phyloP scores from a whole-genome alignment of 768 basidiomycete species.

The Clitopilus hobsonii region DNA sequence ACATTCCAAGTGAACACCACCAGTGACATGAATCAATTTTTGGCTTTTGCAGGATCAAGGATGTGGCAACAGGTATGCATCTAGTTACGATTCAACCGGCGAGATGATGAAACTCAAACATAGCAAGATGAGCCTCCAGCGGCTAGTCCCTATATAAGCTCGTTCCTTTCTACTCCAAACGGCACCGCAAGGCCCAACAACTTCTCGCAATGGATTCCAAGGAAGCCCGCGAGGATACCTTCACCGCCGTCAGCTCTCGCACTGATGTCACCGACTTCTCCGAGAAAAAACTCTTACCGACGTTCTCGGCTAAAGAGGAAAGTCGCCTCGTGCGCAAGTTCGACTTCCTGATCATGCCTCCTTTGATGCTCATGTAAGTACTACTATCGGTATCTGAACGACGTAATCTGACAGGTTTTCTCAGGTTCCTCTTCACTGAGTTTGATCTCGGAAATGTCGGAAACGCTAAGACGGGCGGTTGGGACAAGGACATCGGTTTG shows the following conservation, averaged over 20 bases:
- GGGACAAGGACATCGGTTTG: slow-evolving; percentile 41
- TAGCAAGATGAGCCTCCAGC: background rate
- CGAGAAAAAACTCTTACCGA: background rate
- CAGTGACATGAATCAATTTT: background rate
- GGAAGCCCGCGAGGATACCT: background rate
- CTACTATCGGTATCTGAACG: background rate
- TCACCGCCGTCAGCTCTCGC: background rate
- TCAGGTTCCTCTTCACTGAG: slow-evolving; percentile 44
- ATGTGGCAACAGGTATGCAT: background rate
- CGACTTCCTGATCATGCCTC: slow-evolving; percentile 36
- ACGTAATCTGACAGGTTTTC: background rate
- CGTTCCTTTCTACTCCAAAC: background rate
- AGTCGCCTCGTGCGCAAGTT: slow-evolving; percentile 31
- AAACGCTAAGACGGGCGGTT: slow-evolving; percentile 48
- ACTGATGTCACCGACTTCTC: background rate
- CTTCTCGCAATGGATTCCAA: background rate
- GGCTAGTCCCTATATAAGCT: background rate
- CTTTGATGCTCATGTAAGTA: slow-evolving; percentile 37
- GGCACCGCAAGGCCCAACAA: background rate
- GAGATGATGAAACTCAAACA: background rate
- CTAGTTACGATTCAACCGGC: background rate
- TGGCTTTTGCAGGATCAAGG: background rate
- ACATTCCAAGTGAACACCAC: background rate
- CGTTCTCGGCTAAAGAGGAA: slow-evolving; percentile 8
- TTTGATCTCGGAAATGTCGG: slow-evolving; percentile 46